Evolutionary conservation across 179 eudicot species (phyloP).

Genomic region (Heliamphora pulchella): DNA sequence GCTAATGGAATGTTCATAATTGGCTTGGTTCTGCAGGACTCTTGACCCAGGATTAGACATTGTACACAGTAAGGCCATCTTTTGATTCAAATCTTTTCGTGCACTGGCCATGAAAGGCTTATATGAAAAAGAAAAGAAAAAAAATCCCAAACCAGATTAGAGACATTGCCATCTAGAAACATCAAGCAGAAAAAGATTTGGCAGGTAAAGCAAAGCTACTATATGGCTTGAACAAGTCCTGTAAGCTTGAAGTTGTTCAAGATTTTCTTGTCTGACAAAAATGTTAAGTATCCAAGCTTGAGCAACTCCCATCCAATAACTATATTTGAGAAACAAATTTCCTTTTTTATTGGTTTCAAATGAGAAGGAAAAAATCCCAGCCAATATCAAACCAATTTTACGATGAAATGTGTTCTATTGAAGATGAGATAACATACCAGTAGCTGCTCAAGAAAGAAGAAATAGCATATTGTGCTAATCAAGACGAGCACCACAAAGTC

Average conservation of each 20-base stretch:
- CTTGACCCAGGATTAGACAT: too few relatives aligned
- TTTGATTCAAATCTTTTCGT: too few relatives aligned
- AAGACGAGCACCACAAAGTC: constrained; percentile 77
- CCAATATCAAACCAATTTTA: background rate
- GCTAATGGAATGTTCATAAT: too few relatives aligned
- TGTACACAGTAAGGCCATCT: too few relatives aligned
- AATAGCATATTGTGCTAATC: constrained; percentile 81
- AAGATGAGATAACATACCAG: constrained; percentile 31
- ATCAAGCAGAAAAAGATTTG: background rate
- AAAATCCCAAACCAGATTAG: too few relatives aligned
- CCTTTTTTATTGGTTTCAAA: too few relatives aligned
- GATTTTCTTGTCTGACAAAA: background rate
- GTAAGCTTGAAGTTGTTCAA: background rate
- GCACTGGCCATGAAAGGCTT: too few relatives aligned
- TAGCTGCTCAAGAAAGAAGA: constrained; percentile 89
- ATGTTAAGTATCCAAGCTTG: background rate
- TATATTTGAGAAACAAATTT: background rate
- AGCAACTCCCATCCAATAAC: background rate
- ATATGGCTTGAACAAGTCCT: background rate
- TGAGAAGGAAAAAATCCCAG: background rate
- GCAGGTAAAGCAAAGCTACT: background rate
- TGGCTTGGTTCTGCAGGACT: too few relatives aligned
- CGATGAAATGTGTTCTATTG: background rate
- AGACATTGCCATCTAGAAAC: too few relatives aligned
- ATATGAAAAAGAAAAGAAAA: too few relatives aligned